Base-by-base conservation (phyloP, 2,329 filamentous ascomycete genomes). In the Alternaria sp. region DNA sequence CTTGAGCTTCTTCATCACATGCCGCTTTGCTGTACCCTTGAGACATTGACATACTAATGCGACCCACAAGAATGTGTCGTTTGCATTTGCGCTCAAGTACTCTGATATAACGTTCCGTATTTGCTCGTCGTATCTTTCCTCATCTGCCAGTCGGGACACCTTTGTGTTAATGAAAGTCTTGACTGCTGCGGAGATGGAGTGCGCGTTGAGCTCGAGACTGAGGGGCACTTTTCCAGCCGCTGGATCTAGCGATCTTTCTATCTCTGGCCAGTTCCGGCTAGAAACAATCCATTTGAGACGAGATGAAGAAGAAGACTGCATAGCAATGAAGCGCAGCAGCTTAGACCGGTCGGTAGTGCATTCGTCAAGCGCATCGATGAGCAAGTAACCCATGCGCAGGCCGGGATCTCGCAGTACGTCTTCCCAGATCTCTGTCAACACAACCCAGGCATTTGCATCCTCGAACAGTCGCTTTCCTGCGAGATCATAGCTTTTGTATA, bases 211-310 rank as follows among this genome's bases (percentile, higher is more conserved):
- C 1, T 36, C 32, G 12, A 36, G 32, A 3, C 32, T 36, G 5
- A 36, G 32, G 0, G 0, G 12, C 5, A 36, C 14, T 16, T 36
- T 36, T 0, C 0, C 25, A 27, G 25, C 25, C 5, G 25, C 25
- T 27, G 25, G 0, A 0, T 27, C 6, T 2, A 27, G 25, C 0
- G 1, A 27, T 27, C 6, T 1, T 0, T 27, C 25, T 27, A 27
- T 27, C 25, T 27, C 25, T 7, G 25, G 25, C 25, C 25, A 27
- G 2, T 27, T 27, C 0, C 25, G 25, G 0, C 25, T 27, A 0
- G 25, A 27, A 1, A 2, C 25, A 0, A 27, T 2, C 25, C 25
- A 27, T 8, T 27, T 27, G 0, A 27, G 25, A 0, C 25, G 25
- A 27, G 25, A 2, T 0, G 25, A 27, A 0, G 25, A 27, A 27